Conservation (phyloP, 768 basidiomycete species). For the Lyophyllum shimeji region DNA sequence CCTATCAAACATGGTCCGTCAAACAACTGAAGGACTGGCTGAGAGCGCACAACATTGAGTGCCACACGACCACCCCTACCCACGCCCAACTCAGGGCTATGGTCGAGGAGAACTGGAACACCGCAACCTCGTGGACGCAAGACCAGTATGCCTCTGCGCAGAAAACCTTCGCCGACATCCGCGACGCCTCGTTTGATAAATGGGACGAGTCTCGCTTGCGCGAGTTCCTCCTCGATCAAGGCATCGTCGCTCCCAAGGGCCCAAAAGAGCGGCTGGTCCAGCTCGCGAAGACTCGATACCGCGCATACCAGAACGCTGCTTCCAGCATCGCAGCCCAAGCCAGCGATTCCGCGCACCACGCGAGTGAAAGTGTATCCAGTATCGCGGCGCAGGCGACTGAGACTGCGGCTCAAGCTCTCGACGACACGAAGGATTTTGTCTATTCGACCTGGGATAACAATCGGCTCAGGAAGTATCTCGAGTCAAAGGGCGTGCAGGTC, state of each 20-base stretch:
- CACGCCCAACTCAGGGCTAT: slow-evolving; percentile 40
- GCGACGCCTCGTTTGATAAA: slow-evolving; percentile 63
- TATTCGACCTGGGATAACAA: slow-evolving; percentile 91
- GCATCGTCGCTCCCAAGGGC: slow-evolving; percentile 79
- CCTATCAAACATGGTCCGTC: slow-evolving; percentile 58
- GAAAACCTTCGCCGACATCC: slow-evolving; percentile 56
- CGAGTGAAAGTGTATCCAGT: slow-evolving; percentile 39
- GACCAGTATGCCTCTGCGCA: slow-evolving; percentile 68
- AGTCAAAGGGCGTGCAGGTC: slow-evolving; percentile 71
- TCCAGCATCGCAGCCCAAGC: slow-evolving; percentile 51
- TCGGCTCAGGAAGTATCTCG: slow-evolving; percentile 68
- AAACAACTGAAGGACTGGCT: slow-evolving; percentile 70
- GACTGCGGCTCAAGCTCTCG: slow-evolving; percentile 49
- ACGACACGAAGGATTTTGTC: slow-evolving; percentile 82
- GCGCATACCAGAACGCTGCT: slow-evolving; percentile 59
- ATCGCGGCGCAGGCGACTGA: slow-evolving; percentile 53
- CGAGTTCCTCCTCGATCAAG: slow-evolving; percentile 83
- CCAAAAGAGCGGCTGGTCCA: slow-evolving; percentile 78
- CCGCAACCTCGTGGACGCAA: slow-evolving; percentile 51
- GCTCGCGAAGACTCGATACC: slow-evolving; percentile 72
- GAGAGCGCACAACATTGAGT: slow-evolving; percentile 57
- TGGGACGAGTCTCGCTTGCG: slow-evolving; percentile 88
- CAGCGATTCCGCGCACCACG: slow-evolving; percentile 41
- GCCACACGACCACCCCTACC: slow-evolving; percentile 45
- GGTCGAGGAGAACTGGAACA: slow-evolving; percentile 66